A percentile compares a stretch with the other conserved stretches of the same genome.
These are phyloP conservation scores for Cladophialophora yegresii DNA, from an alignment of 2,329 filamentous ascomycete species.

Conservation along the genomic window DNA sequence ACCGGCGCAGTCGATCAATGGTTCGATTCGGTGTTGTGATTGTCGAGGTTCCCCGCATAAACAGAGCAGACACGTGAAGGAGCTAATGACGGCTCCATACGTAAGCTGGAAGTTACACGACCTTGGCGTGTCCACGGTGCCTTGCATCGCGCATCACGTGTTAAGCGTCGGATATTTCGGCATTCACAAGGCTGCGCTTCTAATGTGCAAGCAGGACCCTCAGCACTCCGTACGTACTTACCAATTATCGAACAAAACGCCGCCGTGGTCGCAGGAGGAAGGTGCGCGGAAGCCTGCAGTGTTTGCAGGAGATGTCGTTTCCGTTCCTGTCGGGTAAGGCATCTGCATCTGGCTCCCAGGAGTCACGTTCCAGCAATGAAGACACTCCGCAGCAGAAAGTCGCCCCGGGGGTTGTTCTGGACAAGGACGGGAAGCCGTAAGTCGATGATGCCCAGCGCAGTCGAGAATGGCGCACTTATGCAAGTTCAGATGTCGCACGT, in stretches of 20 bases:
- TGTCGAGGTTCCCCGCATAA: constrained; percentile 12
- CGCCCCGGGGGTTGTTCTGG: constrained; percentile 53
- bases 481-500: constrained; percentile 50
- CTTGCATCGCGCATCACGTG: not conserved
- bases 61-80: constrained; percentile 7
- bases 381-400: constrained; percentile 36
- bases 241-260: not conserved
- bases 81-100: not conserved
- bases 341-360: constrained; percentile 24
- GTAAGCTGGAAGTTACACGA: not conserved
- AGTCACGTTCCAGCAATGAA: constrained; percentile 10
- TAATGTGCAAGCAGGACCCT: no score
- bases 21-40: not conserved
- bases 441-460: constrained; percentile 30
- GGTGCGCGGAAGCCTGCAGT: not conserved
- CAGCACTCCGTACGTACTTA: not conserved
- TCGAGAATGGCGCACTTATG: constrained; percentile 18
- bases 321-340: constrained; percentile 14
- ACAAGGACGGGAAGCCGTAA: constrained; percentile 55
- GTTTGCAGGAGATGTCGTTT: constrained; percentile 25
- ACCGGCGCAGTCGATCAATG: constrained; percentile 2
- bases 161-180: not conserved
- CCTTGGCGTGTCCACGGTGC: no score
- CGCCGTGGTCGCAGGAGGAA: not conserved
- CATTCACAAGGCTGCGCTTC: not conserved